phyloP scores from a whole-genome alignment of 2,329 filamentous ascomycete species.

The Scopulariopsis brevicaulis region DNA sequence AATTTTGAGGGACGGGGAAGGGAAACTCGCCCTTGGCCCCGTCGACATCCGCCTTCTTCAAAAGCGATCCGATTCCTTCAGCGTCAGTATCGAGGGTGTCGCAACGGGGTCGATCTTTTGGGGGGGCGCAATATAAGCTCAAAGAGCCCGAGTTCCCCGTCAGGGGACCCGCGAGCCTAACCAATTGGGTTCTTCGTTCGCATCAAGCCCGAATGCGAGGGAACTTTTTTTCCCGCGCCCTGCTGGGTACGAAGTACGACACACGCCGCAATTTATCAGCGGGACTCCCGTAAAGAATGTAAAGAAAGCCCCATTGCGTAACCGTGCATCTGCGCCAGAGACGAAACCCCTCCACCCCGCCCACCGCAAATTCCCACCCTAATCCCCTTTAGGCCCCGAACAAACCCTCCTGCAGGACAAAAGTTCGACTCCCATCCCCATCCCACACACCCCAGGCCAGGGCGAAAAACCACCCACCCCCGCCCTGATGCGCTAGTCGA shows the following conservation, averaged over 20 bases:
- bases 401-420: slow-evolving; percentile 1
- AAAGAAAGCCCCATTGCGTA: slow-evolving; percentile 2
- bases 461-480: neutral
- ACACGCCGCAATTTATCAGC: neutral
- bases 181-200: no score
- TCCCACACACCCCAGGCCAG: neutral
- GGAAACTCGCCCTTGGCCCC: neutral
- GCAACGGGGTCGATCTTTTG: no score
- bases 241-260: neutral
- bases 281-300: neutral
- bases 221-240: neutral
- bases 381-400: neutral
- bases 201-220: no score
- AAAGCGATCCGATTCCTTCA: neutral
- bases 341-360: neutral
- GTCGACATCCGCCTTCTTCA: neutral
- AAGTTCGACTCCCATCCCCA: neutral
- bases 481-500: neutral
- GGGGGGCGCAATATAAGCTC: no score
- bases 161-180: no score
- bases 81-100: neutral
- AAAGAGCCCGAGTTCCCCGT: no score
- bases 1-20: neutral
- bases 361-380: neutral
- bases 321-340: neutral